Percentiles rank a stretch among this genome's conserved stretches.
phyloP scores from a whole-genome alignment of 2,329 filamentous ascomycete species.

The Penicillium sp. region DNA sequence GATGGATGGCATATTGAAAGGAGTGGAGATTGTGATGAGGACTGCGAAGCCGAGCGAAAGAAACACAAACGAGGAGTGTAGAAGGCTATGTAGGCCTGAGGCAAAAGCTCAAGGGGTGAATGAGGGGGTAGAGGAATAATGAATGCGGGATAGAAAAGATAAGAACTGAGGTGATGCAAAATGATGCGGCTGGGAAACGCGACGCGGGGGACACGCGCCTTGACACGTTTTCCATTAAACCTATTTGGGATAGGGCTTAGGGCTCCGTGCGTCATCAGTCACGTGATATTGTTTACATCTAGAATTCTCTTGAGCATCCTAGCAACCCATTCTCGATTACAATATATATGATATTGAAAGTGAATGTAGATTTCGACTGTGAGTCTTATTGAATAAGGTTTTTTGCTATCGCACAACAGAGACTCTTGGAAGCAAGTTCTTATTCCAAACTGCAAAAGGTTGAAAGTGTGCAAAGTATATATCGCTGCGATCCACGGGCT shows the following conservation, averaged over 20 bases:
- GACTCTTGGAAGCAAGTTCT: too few species aligned
- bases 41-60: neutral
- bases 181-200: conserved; percentile 27
- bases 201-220: conserved; percentile 34
- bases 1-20: conserved; percentile 28
- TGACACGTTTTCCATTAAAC: conserved; percentile 35
- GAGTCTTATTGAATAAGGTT: too few species aligned
- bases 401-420: too few species aligned
- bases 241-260: conserved; percentile 29
- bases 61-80: conserved; percentile 11
- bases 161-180: conserved; percentile 28
- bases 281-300: neutral
- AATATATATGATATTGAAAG: neutral
- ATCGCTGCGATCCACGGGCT: too few species aligned
- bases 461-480: neutral
- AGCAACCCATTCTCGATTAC: neutral
- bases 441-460: too few species aligned
- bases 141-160: conserved; percentile 2
- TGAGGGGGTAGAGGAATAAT: conserved; percentile 4
- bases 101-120: neutral
- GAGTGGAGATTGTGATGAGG: conserved; percentile 9
- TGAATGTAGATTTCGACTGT: too few species aligned
- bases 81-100: neutral
- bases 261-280: conserved; percentile 1
- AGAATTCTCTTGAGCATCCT: neutral